These are phyloP conservation scores for Neurospora sp. DNA, from an alignment of 495 filamentous ascomycete species.

Conservation along the genomic window DNA sequence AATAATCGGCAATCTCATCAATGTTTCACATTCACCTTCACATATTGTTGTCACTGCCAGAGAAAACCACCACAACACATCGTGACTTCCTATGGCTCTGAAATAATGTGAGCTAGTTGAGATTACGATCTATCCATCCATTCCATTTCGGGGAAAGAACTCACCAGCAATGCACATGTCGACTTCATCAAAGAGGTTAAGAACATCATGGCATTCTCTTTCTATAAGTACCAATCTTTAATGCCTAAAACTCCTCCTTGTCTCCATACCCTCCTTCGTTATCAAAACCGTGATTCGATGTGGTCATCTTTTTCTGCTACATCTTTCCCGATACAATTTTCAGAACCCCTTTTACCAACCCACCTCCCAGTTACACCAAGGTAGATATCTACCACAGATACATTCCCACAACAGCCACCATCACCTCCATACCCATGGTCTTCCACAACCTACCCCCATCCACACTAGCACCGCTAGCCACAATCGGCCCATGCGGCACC, in stretches of 20 bases:
- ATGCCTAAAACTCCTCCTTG: no score
- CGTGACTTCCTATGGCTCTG: background rate
- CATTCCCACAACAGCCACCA: background rate
- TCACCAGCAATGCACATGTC: no score
- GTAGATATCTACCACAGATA: background rate
- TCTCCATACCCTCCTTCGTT: no score
- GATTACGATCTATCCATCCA: background rate
- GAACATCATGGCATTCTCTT: no score
- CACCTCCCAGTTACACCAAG: background rate
- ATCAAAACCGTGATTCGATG: no score
- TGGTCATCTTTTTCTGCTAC: no score
- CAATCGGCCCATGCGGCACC: background rate
- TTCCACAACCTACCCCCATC: background rate
- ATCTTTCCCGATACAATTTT: background rate
- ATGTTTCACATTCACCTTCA: background rate
- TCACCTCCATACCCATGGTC: background rate
- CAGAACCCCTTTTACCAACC: background rate
- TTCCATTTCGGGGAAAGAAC: background rate
- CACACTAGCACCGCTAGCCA: background rate
- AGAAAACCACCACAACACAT: background rate
- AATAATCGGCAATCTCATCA: background rate
- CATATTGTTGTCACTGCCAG: background rate
- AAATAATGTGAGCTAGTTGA: background rate
- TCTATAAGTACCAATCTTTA: no score
- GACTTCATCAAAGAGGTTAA: no score